Base-by-base conservation (phyloP, 2,329 filamentous ascomycete genomes). In the Metarhizium guizhouense region DNA sequence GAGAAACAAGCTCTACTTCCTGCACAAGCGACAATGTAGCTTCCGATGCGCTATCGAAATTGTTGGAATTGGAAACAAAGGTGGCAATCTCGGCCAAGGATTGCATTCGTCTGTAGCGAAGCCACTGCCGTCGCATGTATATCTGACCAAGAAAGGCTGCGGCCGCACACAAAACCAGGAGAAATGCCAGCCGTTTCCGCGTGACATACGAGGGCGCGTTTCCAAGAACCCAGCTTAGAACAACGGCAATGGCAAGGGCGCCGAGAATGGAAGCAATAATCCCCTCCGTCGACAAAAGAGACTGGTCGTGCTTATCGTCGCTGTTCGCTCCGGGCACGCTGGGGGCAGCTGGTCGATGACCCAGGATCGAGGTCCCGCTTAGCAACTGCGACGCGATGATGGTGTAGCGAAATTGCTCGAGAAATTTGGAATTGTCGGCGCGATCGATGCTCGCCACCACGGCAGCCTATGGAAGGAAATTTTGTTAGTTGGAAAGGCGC, bases 1-100 rank as follows among this genome's bases (percentile, higher is more conserved):
- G 84, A 34, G 92, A 95, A 30, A 96, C 91, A 36, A 96, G 79
- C 73, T 96, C 92, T n/a, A 96, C 91, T 72, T 96, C 92, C 69
- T 96, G 92, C 59, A 96, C 86, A 58, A 96, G 80, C 42, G 87
- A 84, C 55, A 96, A 76, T 2, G 89, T 87, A 36, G 89, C 87
- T 43, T 85, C 85, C 45, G 83, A 85, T 25, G 86, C 86, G 45
- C 85, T 83, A 70, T 96, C 91, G 63, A 95, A 90, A 52, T 86
- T 84, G 66, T 95, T 90, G 43, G 90, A 85, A 64, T 84, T 85
- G 50, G 82, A 77, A 49, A 94, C 84, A 60, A 95, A 84, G 0
- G 76, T 72, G 11, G 83, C 82, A 5, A 87, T 84, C 59, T 86
- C 83, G 38, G 83, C 77, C 42, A 95, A 77, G 0, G 88, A 85